These are phyloP conservation scores for Kodamaea kaohsiungensis DNA, from an alignment of 805 yeast genomes.

Conservation along the genomic window DNA sequence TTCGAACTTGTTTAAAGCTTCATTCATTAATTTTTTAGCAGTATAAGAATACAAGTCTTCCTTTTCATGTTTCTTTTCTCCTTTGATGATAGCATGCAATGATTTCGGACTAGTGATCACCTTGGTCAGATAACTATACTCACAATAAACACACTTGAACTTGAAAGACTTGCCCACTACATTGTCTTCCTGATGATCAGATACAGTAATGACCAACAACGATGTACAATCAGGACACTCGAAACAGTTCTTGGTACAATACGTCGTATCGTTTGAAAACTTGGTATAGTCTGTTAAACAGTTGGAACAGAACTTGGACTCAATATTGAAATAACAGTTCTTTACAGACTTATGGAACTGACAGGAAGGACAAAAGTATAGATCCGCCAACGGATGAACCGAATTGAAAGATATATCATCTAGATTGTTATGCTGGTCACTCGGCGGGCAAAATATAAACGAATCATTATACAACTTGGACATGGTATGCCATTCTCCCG, in stretches of 20 bases:
- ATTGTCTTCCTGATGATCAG: conserved; percentile 15
- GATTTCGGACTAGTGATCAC: conserved; percentile 44
- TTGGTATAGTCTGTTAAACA: conserved; percentile 38
- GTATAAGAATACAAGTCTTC: conserved; percentile 2
- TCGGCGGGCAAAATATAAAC: conserved; percentile 20
- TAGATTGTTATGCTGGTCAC: conserved; percentile 8
- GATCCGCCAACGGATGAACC: conserved; percentile 22
- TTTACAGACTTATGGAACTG: conserved; percentile 28
- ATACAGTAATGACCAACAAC: conserved; percentile 22
- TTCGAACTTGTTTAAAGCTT: background rate
- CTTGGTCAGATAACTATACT: conserved; percentile 36
- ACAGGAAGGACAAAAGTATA: conserved; percentile 40
- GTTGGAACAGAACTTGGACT: conserved; percentile 36
- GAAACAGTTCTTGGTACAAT: conserved; percentile 41
- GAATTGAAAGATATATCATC: conserved; percentile 9
- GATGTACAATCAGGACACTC: conserved; percentile 38
- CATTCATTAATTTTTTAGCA: background rate
- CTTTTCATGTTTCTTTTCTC: conserved; percentile 10
- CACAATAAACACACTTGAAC: conserved; percentile 40
- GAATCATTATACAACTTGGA: conserved; percentile 26
- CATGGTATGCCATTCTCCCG: conserved; percentile 14
- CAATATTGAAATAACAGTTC: conserved; percentile 27
- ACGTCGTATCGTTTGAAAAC: conserved; percentile 17
- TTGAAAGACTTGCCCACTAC: conserved; percentile 34
- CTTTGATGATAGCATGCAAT: conserved; percentile 26